Evolutionary conservation across 2,329 filamentous ascomycete genomes (phyloP).

Genomic region (Lomentospora prolificans): DNA sequence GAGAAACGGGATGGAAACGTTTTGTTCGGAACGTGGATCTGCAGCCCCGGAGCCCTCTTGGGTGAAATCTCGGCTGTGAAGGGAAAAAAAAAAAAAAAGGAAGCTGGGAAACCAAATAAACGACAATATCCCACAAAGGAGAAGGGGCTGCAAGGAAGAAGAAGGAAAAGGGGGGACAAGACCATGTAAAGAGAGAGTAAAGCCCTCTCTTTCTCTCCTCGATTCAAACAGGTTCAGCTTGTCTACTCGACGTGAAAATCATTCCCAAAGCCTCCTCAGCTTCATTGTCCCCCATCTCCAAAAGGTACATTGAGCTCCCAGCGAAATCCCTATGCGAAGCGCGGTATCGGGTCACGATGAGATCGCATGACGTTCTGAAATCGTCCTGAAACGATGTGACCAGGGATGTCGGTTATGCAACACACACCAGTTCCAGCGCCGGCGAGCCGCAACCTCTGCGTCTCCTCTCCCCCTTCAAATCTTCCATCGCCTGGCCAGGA

Average conservation of each 20-base stretch:
- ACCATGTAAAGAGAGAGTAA: slow-evolving; percentile 9
- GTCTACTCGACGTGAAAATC: slow-evolving; percentile 1
- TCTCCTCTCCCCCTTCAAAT: background rate
- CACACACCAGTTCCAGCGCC: background rate
- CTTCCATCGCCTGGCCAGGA: no score
- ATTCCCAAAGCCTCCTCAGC: background rate
- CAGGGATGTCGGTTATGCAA: background rate
- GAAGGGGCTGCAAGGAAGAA: background rate
- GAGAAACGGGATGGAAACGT: background rate
- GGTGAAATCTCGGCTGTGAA: background rate
- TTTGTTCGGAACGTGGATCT: background rate
- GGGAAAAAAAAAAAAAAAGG: background rate
- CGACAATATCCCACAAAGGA: background rate
- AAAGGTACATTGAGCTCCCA: background rate
- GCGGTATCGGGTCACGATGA: background rate
- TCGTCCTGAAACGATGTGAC: background rate
- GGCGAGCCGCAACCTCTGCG: background rate
- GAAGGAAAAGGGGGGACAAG: background rate
- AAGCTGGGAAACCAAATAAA: slow-evolving; percentile 8
- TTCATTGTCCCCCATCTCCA: background rate
- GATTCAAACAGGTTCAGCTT: background rate
- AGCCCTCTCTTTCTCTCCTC: background rate
- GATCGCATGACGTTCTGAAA: slow-evolving; percentile 3
- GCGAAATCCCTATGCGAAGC: background rate
- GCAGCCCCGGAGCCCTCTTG: background rate